Percentiles rank a stretch among this genome's conserved stretches.
phyloP scores from a whole-genome alignment of 2,329 filamentous ascomycete genomes.

The Verticillium klebahnii region DNA sequence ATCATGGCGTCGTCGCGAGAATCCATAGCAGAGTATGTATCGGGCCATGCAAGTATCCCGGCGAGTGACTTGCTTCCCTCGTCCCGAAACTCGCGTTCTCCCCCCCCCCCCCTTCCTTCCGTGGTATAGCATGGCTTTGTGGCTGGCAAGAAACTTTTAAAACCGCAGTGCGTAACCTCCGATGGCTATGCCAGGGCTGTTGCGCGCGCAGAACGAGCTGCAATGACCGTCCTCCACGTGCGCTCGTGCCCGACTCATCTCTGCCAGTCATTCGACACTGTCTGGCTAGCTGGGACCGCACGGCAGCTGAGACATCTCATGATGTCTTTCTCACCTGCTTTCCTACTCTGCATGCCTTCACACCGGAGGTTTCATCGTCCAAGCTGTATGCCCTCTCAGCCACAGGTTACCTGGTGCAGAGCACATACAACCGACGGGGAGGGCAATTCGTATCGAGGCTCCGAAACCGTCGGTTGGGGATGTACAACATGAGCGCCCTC shows the following conservation, averaged over 20 bases:
- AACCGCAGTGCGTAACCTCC: neutral
- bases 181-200: neutral
- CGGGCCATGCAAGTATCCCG: neutral
- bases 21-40: neutral
- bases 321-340: neutral
- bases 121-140: neutral
- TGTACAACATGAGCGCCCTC: slow-evolving; percentile 5
- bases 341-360: neutral
- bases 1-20: neutral
- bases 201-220: neutral
- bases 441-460: slow-evolving; percentile 13
- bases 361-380: neutral
- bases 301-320: slow-evolving; percentile 5
- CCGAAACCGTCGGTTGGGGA: slow-evolving; percentile 4
- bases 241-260: neutral
- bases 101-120: too few species aligned
- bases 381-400: neutral
- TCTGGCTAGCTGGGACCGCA: neutral
- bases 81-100: neutral
- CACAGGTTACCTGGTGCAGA: neutral
- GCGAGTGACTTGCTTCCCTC: neutral
- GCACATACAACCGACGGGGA: neutral
- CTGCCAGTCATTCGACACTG: neutral
- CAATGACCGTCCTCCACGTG: neutral
- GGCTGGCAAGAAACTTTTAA: neutral